Evolutionary conservation across 768 basidiomycete genomes (phyloP), one percentile per base, ranked within the genome.

Genomic region (Macrolepiota dolichaula): DNA sequence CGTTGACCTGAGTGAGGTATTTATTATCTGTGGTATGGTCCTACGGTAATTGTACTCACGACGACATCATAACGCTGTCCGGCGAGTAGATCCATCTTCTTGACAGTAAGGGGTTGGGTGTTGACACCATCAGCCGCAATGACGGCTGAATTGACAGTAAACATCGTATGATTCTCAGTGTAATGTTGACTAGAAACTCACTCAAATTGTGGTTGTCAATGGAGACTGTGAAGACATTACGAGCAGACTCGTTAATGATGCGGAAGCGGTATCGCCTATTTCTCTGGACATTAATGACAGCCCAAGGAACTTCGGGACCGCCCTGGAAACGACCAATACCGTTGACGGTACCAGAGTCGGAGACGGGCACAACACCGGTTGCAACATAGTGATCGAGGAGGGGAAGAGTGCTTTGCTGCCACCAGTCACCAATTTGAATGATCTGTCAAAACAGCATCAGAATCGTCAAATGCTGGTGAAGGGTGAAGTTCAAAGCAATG

Each of bases 221-320:
- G 0, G 75, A 77, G 62, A 79, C 72, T 3, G 64, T 69, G 71
- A 76, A 79, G 36, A 70, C 72, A 11, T 75, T 74, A 38, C 78
- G 73, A 59, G 83, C 83, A n/a, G 82, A 81, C 25, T 74, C 75
- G 55, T 77, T 78, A 65, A 86, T 69, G 13, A 86, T 57, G 10
- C 84, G 81, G 72, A 86, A 78, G 44, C 85, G 79, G 66, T 85
- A 85, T 37, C 81, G 73, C 55, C 74, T 74, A 11, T 78, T 79
- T 0, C 60, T 57, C 2, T 67, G 59, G 49, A 85, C 81, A 57
- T 77, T 75, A 59, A 81, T 66, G 6, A 81, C 73, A 0, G 79
- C 58, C 46, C 79, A 74, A 0, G 75, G 69, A 2, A 72, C 69
- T 10, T 49, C 51, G 22, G 81, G 79, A 4, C 83, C 82, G 2